Base-by-base conservation (phyloP, 164 flowering plant species). In the Kalanchoe fedtschenkoi region DNA sequence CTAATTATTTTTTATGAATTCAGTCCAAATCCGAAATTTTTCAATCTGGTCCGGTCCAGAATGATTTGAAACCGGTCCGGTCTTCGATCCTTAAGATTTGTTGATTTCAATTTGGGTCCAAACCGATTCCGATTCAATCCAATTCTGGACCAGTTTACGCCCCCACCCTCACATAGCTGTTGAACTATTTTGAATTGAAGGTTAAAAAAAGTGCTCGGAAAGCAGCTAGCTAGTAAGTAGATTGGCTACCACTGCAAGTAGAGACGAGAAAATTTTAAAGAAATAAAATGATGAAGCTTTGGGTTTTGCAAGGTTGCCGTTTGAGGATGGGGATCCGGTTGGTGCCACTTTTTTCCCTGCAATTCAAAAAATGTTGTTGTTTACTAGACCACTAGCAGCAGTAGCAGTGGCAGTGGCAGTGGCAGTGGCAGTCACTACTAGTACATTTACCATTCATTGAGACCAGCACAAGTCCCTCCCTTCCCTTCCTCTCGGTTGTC, bases 241-340 rank as follows among this genome's bases (percentile, higher is more conserved):
- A 30, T 51, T 51, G 56, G 56, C 56, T 26, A 17, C 56, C 24
- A 51, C 56, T 51, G 30, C 56, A 51, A 51, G 56, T 29, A 51
- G 32, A 51, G 11, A 28, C 21, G 21, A 47, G 24, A 47, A n/a
- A n/a, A n/a, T n/a, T n/a, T n/a, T n/a, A n/a, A n/a, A n/a, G n/a
- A 21, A 42, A 42, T 4, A 15, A 6, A 44, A 44, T n/a, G 26
- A 51, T 10, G 16, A 13, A 2, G 30, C 32, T 29, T 51, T 51
- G 10, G 30, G 55, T 46, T 47, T 47, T 47, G 30, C 55, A 47
- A 51, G 15, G 56, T 51, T 51, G 56, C 56, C 56, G 56, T 51
- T 51, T 51, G 56, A 37, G 11, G 39, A 51, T 30, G 11, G 56
- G 56, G 56, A 51, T 32, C 56, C 30, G 14, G 30, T 51, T 51